These are phyloP conservation scores for Candida saitoana DNA, from an alignment of 805 yeast genomes.

Conservation along the genomic window DNA sequence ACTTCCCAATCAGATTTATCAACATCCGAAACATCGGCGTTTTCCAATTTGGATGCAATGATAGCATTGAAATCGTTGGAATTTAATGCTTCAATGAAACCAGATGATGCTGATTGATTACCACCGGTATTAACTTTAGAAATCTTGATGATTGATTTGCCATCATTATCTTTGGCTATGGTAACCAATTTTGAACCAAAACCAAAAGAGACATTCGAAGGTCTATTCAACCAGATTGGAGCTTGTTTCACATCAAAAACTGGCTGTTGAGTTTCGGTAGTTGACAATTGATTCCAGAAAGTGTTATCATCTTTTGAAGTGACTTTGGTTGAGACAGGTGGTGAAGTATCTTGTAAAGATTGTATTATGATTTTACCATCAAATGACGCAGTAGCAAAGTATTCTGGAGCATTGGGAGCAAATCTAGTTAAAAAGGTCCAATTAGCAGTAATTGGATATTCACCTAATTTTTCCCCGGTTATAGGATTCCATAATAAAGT, in stretches of 20 bases:
- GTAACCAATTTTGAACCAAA: slow-evolving; percentile 86
- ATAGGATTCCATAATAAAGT: slow-evolving; percentile 89
- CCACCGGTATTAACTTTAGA: slow-evolving; percentile 39
- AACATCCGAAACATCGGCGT: slow-evolving; percentile 28
- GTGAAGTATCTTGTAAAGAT: slow-evolving; percentile 81
- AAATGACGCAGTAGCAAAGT: slow-evolving; percentile 83
- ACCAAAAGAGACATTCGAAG: slow-evolving; percentile 76
- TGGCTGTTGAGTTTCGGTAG: slow-evolving; percentile 69
- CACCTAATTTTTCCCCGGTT: slow-evolving; percentile 66
- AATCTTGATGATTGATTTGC: slow-evolving; percentile 40
- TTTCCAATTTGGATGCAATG: slow-evolving; percentile 50
- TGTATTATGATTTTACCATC: slow-evolving; percentile 81
- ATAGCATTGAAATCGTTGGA: slow-evolving; percentile 50
- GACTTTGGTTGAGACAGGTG: slow-evolving; percentile 46
- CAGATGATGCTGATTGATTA: slow-evolving; percentile 29
- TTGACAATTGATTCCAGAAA: slow-evolving; percentile 78
- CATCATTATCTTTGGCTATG: slow-evolving; percentile 39
- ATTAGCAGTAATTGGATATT: slow-evolving; percentile 86
- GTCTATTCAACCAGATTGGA: slow-evolving; percentile 82
- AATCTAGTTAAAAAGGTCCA: slow-evolving; percentile 90
- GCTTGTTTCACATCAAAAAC: slow-evolving; percentile 71
- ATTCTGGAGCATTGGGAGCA: slow-evolving; percentile 84
- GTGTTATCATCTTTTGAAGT: slow-evolving; percentile 56
- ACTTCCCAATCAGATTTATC: slow-evolving; percentile 65
- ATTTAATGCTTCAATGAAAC: slow-evolving; percentile 55